Evolutionary conservation across 768 basidiomycete genomes (phyloP), one percentile per base, ranked within the genome.

Genomic region (Mrakia gelida): DNA sequence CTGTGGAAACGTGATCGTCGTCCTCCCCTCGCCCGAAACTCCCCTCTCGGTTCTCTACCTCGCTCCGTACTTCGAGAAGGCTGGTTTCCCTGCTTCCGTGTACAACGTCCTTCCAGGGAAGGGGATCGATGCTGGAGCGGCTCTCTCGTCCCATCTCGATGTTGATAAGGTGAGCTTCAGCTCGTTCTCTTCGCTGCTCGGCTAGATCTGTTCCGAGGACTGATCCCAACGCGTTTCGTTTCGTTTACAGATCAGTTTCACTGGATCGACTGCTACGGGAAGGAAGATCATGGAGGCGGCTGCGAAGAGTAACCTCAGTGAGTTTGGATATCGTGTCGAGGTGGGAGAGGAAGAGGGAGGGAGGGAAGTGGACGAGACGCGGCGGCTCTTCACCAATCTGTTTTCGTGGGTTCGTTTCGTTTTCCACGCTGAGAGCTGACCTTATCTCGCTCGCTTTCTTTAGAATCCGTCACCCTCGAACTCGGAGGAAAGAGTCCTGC

Each of bases 401-500:
- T 38, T 38, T 38, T 38, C 38, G 38, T 38, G 38, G 11, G 11
- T 43, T 11, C 11, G 41, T 43, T 45, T 45, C 45, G 45, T 45
- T 45, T 6, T 45, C 45, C 45, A 45, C 45, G 7, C 5, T 7
- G 49, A 52, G 49, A 52, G 7, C 49, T 52, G 49, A 52, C 49
- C 18, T 21, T 52, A 45, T 62, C 61, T 62, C 32, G 8, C 28
- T 28, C 61, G 11, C n/a, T 28, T 28, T 2, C 18, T 67, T 0
- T 23, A 67, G 65, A 96, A 86, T 89, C 89, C 76, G 90, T 92
- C 71, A 94, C 94, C 28, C 88, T 98, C 72, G 96, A 98, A 84
- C 89, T 98, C 30, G 95, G 95, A 52, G 95, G 67, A 23, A 70
- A 70, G 26, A 70, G 67, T 70, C 67, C 67, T 43, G 67, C 67